Evolutionary conservation across 208 protist species (phyloP).

Genomic region (Porcisia hertigi): DNA sequence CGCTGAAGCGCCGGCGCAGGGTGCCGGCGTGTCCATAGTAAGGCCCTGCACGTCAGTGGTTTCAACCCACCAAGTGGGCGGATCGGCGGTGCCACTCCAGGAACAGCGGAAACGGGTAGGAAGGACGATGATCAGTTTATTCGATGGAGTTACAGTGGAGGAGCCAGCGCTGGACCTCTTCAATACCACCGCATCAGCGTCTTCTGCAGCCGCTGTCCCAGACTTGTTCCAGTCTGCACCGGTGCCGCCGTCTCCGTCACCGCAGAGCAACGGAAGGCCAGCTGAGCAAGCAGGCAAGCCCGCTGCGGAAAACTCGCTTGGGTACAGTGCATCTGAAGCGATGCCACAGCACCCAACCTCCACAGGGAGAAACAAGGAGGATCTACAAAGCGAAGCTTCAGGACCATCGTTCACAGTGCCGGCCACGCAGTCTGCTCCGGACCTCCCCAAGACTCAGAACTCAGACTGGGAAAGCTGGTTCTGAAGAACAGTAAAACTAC

Average conservation of each 20-base stretch:
- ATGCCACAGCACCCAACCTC: background rate
- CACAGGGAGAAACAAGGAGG: background rate
- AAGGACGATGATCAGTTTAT: constrained; percentile 46
- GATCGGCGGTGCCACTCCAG: background rate
- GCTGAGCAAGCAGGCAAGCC: background rate
- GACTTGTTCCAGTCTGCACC: background rate
- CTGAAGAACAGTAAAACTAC: constrained; percentile 4
- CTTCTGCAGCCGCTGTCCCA: too few species aligned
- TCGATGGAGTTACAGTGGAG: constrained; percentile 27
- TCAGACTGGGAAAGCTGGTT: constrained; percentile 10
- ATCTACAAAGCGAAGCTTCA: background rate
- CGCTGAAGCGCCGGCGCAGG: background rate
- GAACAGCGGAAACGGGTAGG: constrained; percentile 22
- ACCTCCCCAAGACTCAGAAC: background rate
- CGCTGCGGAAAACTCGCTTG: constrained; percentile 3
- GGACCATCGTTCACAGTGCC: background rate
- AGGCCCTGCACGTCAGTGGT: constrained; percentile 22
- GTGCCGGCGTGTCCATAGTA: background rate
- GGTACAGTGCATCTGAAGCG: background rate
- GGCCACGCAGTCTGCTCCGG: background rate
- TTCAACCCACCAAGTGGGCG: background rate
- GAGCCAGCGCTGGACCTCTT: constrained; percentile 22
- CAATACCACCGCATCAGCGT: background rate
- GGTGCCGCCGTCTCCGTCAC: background rate
- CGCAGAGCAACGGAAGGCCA: background rate